A percentile compares a stretch with the other conserved stretches of the same genome.
Evolutionary conservation across 2,329 filamentous ascomycete genomes (phyloP).

Genomic region (Drechslerella dactyloides): DNA sequence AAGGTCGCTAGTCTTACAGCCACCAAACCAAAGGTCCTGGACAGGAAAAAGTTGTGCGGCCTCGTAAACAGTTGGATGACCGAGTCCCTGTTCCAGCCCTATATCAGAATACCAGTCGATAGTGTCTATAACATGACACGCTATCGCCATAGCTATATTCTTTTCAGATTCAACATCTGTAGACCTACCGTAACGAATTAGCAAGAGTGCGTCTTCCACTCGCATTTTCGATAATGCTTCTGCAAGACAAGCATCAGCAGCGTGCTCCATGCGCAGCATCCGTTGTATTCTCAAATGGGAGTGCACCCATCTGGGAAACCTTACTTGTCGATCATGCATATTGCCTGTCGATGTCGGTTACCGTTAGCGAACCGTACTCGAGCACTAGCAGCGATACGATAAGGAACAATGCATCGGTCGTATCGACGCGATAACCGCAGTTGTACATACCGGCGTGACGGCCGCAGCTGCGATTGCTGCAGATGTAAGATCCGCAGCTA

Average conservation of each 20-base stretch:
- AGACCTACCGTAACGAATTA: conserved; percentile 45
- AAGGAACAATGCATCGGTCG: neutral
- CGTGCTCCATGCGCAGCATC: neutral
- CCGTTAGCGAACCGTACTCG: neutral
- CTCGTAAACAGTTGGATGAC: conserved; percentile 45
- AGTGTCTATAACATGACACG: neutral
- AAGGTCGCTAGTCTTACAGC: conserved; percentile 49
- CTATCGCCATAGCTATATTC: neutral
- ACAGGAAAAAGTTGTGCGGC: conserved; percentile 54
- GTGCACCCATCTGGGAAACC: conserved; percentile 4
- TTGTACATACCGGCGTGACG: conserved; percentile 50
- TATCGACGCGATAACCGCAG: neutral
- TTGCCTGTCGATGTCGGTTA: conserved; percentile 35
- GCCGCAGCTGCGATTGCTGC: conserved; percentile 52
- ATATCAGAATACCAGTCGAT: neutral
- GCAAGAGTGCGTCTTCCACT: conserved; percentile 53
- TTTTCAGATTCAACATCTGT: neutral
- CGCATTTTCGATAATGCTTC: conserved; percentile 55
- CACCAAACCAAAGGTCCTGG: conserved; percentile 55
- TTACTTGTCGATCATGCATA: conserved; percentile 55
- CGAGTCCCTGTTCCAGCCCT: conserved; percentile 18
- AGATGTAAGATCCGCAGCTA: conserved; percentile 51
- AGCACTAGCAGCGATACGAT: neutral
- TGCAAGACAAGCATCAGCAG: conserved; percentile 15
- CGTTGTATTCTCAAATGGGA: neutral